Evolutionary conservation across 768 basidiomycete species (phyloP).

Genomic region (Lentinula detonsa): DNA sequence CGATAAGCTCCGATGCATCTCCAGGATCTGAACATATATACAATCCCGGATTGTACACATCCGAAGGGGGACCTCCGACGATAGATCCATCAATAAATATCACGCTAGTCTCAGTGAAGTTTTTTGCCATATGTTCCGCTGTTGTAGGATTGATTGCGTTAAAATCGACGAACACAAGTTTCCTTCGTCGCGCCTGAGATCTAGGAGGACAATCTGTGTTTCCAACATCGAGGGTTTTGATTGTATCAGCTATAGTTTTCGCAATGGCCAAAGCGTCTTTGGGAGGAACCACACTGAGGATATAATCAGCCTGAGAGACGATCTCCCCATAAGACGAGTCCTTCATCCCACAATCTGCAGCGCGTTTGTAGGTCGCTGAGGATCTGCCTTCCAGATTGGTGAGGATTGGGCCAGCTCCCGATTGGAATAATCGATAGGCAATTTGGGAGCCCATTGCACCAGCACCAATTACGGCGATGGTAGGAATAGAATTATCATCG

Average conservation of each 20-base stretch:
- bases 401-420: conserved; percentile 9
- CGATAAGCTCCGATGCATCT: conserved; percentile 23
- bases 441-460: conserved; percentile 13
- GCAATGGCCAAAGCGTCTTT: conserved; percentile 30
- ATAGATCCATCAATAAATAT: conserved; percentile 41
- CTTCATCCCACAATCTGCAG: conserved; percentile 34
- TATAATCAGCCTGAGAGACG: conserved; percentile 23
- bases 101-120: conserved; percentile 30
- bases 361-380: conserved; percentile 28
- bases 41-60: conserved; percentile 33
- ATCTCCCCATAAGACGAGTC: conserved; percentile 32
- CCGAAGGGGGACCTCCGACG: conserved; percentile 37
- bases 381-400: conserved; percentile 40
- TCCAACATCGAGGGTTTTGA: conserved; percentile 8
- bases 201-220: not conserved
- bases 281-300: conserved; percentile 44
- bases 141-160: conserved; percentile 41
- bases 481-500: not conserved
- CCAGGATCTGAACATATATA: conserved; percentile 33
- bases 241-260: conserved; percentile 14
- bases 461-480: conserved; percentile 10
- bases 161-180: conserved; percentile 33
- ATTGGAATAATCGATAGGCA: conserved; percentile 5
- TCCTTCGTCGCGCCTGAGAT: not conserved
- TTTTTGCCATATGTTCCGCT: conserved; percentile 29